phyloP scores from a whole-genome alignment of 345 rosid genomes.

The Brassica incana region DNA sequence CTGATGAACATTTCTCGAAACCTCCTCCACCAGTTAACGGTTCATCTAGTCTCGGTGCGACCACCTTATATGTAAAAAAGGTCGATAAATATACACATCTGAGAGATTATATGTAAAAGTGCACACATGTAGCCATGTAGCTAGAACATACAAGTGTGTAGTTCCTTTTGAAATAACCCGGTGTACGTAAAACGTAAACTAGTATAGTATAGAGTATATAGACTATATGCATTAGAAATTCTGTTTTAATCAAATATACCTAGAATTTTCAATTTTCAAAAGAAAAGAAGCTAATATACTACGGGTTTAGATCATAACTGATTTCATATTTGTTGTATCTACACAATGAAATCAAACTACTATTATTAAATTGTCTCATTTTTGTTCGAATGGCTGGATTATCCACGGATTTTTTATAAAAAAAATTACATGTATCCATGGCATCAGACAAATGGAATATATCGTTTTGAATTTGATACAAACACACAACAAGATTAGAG shows the following conservation, averaged over 20 bases:
- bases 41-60: slow-evolving; percentile 26
- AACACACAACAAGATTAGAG: background rate
- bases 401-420: background rate
- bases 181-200: too few species aligned
- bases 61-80: slow-evolving; percentile 3
- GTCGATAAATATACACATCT: background rate
- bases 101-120: too few species aligned
- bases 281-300: background rate
- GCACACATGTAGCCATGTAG: too few species aligned
- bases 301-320: background rate
- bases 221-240: too few species aligned
- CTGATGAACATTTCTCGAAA: slow-evolving; percentile 50
- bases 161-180: too few species aligned
- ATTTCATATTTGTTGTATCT: background rate
- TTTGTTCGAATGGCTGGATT: background rate
- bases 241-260: background rate
- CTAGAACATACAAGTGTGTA: too few species aligned
- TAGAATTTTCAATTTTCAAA: background rate
- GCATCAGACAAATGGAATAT: background rate
- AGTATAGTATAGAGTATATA: too few species aligned
- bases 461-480: background rate
- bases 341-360: background rate
- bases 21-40: slow-evolving; percentile 25
- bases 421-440: background rate
- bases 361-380: background rate